A percentile compares a stretch with the other conserved stretches of the same genome.
Conservation (phyloP, 2,329 filamentous ascomycete genomes). For the Penicillium sp. region DNA sequence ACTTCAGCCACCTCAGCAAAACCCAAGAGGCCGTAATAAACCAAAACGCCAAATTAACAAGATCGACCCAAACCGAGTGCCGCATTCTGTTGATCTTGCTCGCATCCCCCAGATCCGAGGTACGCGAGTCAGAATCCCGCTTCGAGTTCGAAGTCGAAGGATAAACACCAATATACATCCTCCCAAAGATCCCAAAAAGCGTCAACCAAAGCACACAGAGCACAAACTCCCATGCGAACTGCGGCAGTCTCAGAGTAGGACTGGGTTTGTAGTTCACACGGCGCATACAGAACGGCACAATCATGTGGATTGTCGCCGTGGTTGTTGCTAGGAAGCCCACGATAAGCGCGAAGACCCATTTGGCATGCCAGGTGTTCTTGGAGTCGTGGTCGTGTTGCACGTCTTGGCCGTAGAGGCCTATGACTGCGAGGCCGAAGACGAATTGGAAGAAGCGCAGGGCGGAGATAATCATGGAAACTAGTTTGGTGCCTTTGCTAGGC, state of each 20-base stretch:
- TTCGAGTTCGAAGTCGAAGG: slow-evolving; percentile 40
- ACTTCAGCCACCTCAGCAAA: slow-evolving; percentile 37
- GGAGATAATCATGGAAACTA: slow-evolving; percentile 21
- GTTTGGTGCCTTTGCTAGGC: slow-evolving; percentile 11
- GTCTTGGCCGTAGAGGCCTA: slow-evolving; percentile 74
- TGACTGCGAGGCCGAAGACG: slow-evolving; percentile 70
- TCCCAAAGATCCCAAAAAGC: slow-evolving; percentile 80
- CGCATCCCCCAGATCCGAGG: slow-evolving; percentile 12
- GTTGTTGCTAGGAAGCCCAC: slow-evolving; percentile 64
- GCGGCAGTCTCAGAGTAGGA: slow-evolving; percentile 36
- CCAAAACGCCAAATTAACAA: slow-evolving; percentile 75
- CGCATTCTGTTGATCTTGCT: slow-evolving; percentile 69
- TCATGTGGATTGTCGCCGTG: slow-evolving; percentile 63
- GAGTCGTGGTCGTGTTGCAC: slow-evolving; percentile 49
- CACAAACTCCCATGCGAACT: slow-evolving; percentile 68
- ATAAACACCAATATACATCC: slow-evolving; percentile 71
- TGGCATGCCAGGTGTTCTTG: slow-evolving; percentile 56
- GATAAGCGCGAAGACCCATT: slow-evolving; percentile 78
- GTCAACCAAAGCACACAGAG: slow-evolving; percentile 77
- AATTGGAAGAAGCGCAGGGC: slow-evolving; percentile 73
- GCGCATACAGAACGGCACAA: slow-evolving; percentile 54
- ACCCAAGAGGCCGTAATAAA: slow-evolving; percentile 55
- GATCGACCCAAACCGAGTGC: slow-evolving; percentile 79
- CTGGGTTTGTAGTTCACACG: slow-evolving; percentile 15
- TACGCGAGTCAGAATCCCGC: slow-evolving; percentile 30